Conservation (phyloP, 805 yeast species). For the Pichia nanzhaoensis region DNA sequence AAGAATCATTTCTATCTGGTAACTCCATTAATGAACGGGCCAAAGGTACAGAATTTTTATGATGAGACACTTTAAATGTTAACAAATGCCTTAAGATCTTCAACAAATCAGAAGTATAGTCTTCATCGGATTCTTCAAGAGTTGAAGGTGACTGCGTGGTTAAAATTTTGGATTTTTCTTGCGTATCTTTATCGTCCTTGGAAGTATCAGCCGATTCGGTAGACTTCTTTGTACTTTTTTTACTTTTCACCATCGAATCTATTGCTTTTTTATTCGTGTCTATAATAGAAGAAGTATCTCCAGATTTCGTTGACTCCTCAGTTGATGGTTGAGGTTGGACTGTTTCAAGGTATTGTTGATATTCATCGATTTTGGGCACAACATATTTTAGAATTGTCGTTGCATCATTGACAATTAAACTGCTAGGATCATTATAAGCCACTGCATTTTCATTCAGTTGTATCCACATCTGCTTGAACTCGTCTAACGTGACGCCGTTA, state of each 20-base stretch:
- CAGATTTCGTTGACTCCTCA: too few relatives aligned
- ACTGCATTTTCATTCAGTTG: conserved; percentile 64
- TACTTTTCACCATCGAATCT: background rate
- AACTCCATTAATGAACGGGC: conserved; percentile 55
- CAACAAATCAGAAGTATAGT: conserved; percentile 11
- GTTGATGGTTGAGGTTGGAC: background rate
- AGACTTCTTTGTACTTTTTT: background rate
- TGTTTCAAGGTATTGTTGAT: conserved; percentile 14
- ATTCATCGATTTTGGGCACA: conserved; percentile 39
- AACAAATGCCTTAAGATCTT: conserved; percentile 13
- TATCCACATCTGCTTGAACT: conserved; percentile 53
- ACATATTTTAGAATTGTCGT: conserved; percentile 49
- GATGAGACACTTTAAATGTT: conserved; percentile 16
- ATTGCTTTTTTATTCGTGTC: background rate
- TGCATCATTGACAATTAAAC: conserved; percentile 64
- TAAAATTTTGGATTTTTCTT: background rate
- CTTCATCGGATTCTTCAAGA: conserved; percentile 10
- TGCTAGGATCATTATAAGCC: conserved; percentile 59
- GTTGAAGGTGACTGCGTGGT: background rate
- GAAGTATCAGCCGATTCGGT: too few relatives aligned
- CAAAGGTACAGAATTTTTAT: conserved; percentile 19
- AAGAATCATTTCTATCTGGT: conserved; percentile 67
- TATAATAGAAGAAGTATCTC: too few relatives aligned
- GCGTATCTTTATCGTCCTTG: too few relatives aligned
- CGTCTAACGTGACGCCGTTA: conserved; percentile 33